Percentiles rank a stretch among this genome's conserved stretches.
Conservation (phyloP, 345 rosid species). For the Sonneratia alba region DNA sequence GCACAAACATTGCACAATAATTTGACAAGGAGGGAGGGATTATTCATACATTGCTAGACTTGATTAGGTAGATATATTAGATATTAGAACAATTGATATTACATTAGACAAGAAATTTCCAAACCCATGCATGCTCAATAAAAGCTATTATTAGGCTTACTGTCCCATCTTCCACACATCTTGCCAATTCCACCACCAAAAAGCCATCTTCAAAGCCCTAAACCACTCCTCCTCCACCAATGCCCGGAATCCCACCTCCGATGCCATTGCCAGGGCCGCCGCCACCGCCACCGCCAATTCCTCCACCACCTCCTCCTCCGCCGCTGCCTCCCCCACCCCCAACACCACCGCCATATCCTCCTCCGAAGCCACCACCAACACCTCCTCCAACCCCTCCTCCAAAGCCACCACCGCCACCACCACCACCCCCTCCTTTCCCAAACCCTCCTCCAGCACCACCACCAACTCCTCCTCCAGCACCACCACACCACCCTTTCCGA, state of each 20-base stretch:
- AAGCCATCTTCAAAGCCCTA: too few species aligned
- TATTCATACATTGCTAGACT: too few species aligned
- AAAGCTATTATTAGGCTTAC: too few species aligned
- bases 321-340: slow-evolving; percentile 10
- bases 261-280: background rate
- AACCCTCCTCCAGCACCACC: slow-evolving; percentile 9
- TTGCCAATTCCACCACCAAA: too few species aligned
- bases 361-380: slow-evolving; percentile 10
- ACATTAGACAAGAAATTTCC: too few species aligned
- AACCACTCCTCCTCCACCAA: slow-evolving; percentile 5
- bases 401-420: slow-evolving; percentile 5
- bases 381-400: slow-evolving; percentile 11
- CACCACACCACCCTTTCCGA: background rate
- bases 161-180: too few species aligned
- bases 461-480: slow-evolving; percentile 8
- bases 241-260: background rate
- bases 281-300: slow-evolving; percentile 4
- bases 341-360: slow-evolving; percentile 7
- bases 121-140: too few species aligned
- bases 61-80: too few species aligned
- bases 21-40: too few species aligned
- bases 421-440: slow-evolving; percentile 6
- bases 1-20: too few species aligned
- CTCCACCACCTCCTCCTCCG: background rate
- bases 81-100: too few species aligned